phyloP scores from a whole-genome alignment of 1,284 basidiomycete species.

The Trichosporon faecale region DNA sequence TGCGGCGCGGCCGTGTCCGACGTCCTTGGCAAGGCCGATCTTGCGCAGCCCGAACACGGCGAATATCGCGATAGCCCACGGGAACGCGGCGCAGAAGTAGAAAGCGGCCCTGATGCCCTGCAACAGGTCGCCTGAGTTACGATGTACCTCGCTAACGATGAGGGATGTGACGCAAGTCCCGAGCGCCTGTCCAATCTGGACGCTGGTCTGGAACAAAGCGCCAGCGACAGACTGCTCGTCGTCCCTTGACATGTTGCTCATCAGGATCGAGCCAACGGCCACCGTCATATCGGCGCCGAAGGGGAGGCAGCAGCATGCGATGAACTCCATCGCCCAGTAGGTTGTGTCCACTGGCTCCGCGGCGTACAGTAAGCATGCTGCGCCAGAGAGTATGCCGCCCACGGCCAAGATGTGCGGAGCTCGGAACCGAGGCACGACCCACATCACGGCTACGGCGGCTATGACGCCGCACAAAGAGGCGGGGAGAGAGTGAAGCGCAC shows the following conservation, averaged over 20 bases:
- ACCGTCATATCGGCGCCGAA: constrained; percentile 40
- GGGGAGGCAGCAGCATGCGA: constrained; percentile 33
- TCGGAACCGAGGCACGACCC: constrained; percentile 31
- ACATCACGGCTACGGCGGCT: constrained; percentile 31
- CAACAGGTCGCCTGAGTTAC: constrained; percentile 14
- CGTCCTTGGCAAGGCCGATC: constrained; percentile 20
- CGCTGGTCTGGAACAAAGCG: constrained; percentile 38
- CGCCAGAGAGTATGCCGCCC: constrained; percentile 29
- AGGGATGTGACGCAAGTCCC: constrained; percentile 33
- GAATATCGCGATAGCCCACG: constrained; percentile 21
- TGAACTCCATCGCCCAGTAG: constrained; percentile 42
- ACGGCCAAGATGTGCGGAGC: constrained; percentile 32
- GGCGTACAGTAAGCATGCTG: constrained; percentile 36
- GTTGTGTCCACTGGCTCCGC: constrained; percentile 26
- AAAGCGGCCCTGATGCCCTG: constrained; percentile 30
- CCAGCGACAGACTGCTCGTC: constrained; percentile 39
- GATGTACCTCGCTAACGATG: constrained; percentile 18
- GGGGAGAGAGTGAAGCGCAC: constrained; percentile 28
- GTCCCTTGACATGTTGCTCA: constrained; percentile 38
- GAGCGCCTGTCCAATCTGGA: constrained; percentile 32
- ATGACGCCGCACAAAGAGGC: constrained; percentile 35
- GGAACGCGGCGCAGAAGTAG: constrained; percentile 31
- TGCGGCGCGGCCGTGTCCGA: constrained; percentile 13
- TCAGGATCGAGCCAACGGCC: constrained; percentile 37
- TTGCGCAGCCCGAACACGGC: constrained; percentile 21